Percentiles rank a stretch among this genome's conserved stretches.
Conservation (phyloP, 2,329 filamentous ascomycete genomes). For the Fusarium luffae region DNA sequence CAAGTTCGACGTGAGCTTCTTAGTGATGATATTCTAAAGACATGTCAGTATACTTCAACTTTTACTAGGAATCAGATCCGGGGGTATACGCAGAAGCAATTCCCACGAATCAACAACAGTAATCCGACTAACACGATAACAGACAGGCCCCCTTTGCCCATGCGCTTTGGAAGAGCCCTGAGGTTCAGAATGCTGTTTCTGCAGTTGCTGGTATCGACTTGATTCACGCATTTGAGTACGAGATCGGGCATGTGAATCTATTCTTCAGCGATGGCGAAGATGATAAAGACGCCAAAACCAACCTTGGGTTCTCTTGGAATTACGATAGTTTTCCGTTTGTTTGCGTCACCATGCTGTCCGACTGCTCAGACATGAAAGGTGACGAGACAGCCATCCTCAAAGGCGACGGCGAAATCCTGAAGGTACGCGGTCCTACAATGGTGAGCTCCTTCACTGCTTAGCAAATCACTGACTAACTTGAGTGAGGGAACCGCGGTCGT, state of each 20-base stretch:
- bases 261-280: conserved; percentile 57
- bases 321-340: not conserved
- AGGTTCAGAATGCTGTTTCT: conserved; percentile 60
- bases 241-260: conserved; percentile 67
- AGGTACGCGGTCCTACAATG: not conserved
- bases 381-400: not conserved
- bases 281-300: not conserved
- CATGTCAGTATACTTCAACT: not conserved
- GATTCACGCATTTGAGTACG: conserved; percentile 63
- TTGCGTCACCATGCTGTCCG: not conserved
- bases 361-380: not conserved
- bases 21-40: not conserved
- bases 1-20: not conserved
- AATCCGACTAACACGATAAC: not conserved
- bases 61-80: not conserved
- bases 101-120: not conserved
- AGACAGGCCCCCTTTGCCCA: conserved; percentile 62
- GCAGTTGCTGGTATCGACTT: conserved; percentile 66
- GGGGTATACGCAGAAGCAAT: not conserved
- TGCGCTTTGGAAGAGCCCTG: conserved; percentile 57
- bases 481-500: not conserved
- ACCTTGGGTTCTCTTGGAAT: not conserved
- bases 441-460: not conserved
- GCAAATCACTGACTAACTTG: not conserved
- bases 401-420: not conserved